Percentiles rank a stretch among this genome's conserved stretches.
Evolutionary conservation across 345 rosid genomes (phyloP).

Genomic region (Citrus mangshanensis): DNA sequence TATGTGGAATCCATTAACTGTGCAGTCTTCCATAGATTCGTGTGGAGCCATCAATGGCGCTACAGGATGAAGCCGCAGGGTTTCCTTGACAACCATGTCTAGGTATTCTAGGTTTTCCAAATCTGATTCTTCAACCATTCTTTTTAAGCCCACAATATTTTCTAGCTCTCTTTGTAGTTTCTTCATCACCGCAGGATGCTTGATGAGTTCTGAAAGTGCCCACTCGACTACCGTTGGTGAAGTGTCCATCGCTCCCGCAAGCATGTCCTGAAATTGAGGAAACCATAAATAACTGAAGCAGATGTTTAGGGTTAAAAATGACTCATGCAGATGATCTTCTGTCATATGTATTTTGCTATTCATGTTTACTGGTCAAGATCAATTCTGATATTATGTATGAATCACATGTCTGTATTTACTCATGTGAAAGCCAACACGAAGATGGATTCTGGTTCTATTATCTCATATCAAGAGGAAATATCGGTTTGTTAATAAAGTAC

Average conservation of each 20-base stretch:
- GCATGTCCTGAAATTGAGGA: too few species aligned
- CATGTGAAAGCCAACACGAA: too few species aligned
- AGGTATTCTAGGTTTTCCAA: slow-evolving; percentile 28
- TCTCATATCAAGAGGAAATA: too few species aligned
- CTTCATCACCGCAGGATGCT: slow-evolving; percentile 26
- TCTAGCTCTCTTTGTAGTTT: slow-evolving; percentile 41
- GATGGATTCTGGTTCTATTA: too few species aligned
- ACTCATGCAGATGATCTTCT: too few species aligned
- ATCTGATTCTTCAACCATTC: slow-evolving; percentile 49
- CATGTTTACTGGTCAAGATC: too few species aligned
- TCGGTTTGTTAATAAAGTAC: too few species aligned
- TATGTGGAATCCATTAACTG: slow-evolving; percentile 25
- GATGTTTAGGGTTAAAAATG: too few species aligned
- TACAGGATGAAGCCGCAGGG: slow-evolving; percentile 44
- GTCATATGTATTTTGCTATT: too few species aligned
- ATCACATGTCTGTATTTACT: too few species aligned
- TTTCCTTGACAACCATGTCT: slow-evolving; percentile 48
- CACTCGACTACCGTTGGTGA: slow-evolving; percentile 33
- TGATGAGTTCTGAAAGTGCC: slow-evolving; percentile 34
- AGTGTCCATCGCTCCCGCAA: slow-evolving; percentile 22
- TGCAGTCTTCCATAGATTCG: slow-evolving; percentile 30
- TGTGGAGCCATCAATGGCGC: slow-evolving; percentile 35
- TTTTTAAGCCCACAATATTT: slow-evolving; percentile 30
- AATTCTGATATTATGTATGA: too few species aligned
- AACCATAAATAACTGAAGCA: too few species aligned